Conservation (phyloP, 108 stramenopile species). For the Skeletonema menzelii region DNA sequence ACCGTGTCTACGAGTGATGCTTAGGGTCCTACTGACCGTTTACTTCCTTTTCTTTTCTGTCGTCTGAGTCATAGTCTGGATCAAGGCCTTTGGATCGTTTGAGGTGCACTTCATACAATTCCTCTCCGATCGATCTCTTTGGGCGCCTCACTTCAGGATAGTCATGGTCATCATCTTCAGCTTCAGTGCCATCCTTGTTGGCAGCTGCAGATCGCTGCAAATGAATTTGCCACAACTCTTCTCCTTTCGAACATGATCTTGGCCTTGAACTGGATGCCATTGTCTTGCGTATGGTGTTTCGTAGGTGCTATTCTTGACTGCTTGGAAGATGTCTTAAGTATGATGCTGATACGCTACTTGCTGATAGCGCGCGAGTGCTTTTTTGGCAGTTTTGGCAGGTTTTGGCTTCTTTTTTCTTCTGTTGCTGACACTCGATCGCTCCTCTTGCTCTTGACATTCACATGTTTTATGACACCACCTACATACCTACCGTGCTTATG, state of each 20-base stretch:
- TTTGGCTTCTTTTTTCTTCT: too few species aligned
- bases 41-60: neutral
- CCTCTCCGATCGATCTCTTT: conserved; percentile 58
- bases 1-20: too few species aligned
- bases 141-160: conserved; percentile 35
- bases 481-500: too few species aligned
- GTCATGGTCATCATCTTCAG: conserved; percentile 52
- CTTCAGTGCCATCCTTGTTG: conserved; percentile 40
- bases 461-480: too few species aligned
- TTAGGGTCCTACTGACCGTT: neutral
- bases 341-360: too few species aligned
- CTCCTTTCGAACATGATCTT: conserved; percentile 36
- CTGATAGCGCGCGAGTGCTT: too few species aligned
- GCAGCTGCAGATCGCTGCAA: conserved; percentile 48
- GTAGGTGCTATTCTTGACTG: neutral
- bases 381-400: too few species aligned
- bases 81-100: conserved; percentile 61
- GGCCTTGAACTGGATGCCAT: neutral
- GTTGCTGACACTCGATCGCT: too few species aligned
- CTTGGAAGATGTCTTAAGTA: neutral
- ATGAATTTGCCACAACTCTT: conserved; percentile 75
- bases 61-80: conserved; percentile 45
- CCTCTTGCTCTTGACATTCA: too few species aligned
- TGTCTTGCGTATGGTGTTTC: neutral
- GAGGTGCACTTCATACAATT: conserved; percentile 64